Evolutionary conservation across 1,139 yeast species (phyloP), one percentile per base, ranked within the genome.

Genomic region (Geotrichum histeridarum): DNA sequence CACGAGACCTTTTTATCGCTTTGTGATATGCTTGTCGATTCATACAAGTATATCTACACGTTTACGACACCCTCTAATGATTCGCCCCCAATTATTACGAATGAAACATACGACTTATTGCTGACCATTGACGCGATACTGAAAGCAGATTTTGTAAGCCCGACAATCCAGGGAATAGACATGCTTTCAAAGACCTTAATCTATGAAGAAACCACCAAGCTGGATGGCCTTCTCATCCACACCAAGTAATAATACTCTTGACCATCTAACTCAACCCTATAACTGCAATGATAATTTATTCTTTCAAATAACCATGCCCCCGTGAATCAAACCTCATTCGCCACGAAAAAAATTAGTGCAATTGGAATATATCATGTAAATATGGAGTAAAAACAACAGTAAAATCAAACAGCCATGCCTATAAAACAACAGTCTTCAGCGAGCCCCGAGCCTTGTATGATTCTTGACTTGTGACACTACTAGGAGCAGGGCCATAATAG

Each of bases 1-100:
- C 61, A 64, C 46, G 68, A 65, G 53, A 65, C 69, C 18, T 65
- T 64, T 49, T 48, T 64, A 31, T 58, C 66, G 14, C 59, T 65
- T 12, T 66, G 68, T 42, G 68, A 66, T 17, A 59, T 61, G 42
- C 59, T 67, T 27, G 57, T 60, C n/a, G 64, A 59, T 27, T 63
- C 66, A 9, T 66, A 64, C 54, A 53, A 56, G 30, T 60, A 63
- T 36, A 57, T 66, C 30, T 54, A 59, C 17, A 53, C 54, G 44
- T 55, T 57, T 46, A 48, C 56, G 27, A 57, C 48, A 47, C 54
- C 54, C 49, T 43, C 22, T 30, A 35, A 22, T 48, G 31, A 33
- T 42, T 15, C 42, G 27, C 33, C 35, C 30, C 38, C 50, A 42
- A 32, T 52, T 8, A 52, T 54, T 17, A 42, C 54, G 9, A 52